These are phyloP conservation scores for Pouteria campechiana DNA, from an alignment of 179 eudicot species.

Conservation along the genomic window DNA sequence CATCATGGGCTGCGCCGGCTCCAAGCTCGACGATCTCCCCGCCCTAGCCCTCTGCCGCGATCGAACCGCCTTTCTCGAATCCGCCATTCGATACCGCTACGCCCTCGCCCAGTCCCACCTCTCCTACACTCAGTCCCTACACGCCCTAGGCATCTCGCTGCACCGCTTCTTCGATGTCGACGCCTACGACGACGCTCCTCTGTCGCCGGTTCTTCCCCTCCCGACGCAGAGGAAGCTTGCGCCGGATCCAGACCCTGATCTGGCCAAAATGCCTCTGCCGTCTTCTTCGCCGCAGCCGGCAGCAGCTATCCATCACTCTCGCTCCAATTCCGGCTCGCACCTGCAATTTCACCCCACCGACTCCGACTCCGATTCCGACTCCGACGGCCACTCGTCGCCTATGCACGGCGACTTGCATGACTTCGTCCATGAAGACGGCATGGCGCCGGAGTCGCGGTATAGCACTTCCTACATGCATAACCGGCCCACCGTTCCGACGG, in stretches of 20 bases:
- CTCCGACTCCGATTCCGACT: conserved; percentile 45
- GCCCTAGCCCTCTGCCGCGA: conserved; percentile 73
- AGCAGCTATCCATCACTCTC: conserved; percentile 14
- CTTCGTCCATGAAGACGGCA: conserved; percentile 1
- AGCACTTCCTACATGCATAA: no score
- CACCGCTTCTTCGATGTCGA: conserved; percentile 35
- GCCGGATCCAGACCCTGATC: no score
- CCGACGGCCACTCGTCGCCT: no score
- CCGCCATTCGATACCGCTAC: conserved; percentile 50
- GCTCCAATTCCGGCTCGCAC: conserved; percentile 49
- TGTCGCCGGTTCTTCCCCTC: conserved; percentile 31
- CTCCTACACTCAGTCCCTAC: conserved; percentile 52
- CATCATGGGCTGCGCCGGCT: conserved; percentile 74
- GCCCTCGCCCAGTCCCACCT: conserved; percentile 52
- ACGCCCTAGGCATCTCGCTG: conserved; percentile 36
- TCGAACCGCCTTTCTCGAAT: conserved; percentile 35
- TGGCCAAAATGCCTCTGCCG: no score
- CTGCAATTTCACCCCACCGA: no score
- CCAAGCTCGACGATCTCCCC: conserved; percentile 73
- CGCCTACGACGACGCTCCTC: conserved; percentile 2
- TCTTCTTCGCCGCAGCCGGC: conserved; percentile 3
- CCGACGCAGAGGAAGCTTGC: conserved; percentile 30
- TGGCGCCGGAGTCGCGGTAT: no score
- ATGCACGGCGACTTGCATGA: no score
- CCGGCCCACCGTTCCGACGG: no score